Evolutionary conservation across 805 yeast species (phyloP).

Genomic region (Suhomyces xylopsoci): DNA sequence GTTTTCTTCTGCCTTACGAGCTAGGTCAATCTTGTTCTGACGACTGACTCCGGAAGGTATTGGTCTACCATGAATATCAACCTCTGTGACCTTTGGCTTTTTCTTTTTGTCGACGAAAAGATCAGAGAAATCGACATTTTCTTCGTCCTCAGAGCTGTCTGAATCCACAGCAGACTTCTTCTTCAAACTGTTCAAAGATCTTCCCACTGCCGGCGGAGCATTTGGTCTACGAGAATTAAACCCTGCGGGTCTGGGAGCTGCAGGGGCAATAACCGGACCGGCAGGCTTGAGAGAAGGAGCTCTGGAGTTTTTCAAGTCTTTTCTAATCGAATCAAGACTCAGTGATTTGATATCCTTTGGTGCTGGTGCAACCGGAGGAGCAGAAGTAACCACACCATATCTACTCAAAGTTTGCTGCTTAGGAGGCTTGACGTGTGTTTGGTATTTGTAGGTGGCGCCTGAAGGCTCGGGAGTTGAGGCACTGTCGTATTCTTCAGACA

Average conservation of each 20-base stretch:
- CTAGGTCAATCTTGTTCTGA: conserved; percentile 26
- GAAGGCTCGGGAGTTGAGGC: conserved; percentile 7
- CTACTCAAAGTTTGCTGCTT: conserved; percentile 35
- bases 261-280: conserved; percentile 31
- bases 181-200: conserved; percentile 35
- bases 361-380: conserved; percentile 36
- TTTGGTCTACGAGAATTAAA: conserved; percentile 36
- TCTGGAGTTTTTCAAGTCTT: conserved; percentile 24
- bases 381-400: conserved; percentile 31
- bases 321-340: conserved; percentile 33
- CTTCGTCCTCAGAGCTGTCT: conserved; percentile 37
- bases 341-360: conserved; percentile 28
- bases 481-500: conserved; percentile 1
- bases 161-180: conserved; percentile 28
- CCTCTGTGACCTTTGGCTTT: conserved; percentile 35
- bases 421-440: conserved; percentile 20
- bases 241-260: conserved; percentile 54
- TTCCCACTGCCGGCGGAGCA: conserved; percentile 25
- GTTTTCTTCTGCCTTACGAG: conserved; percentile 60
- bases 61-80: conserved; percentile 45
- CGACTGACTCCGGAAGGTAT: conserved; percentile 12
- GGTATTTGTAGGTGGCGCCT: conserved; percentile 20
- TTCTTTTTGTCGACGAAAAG: conserved; percentile 34
- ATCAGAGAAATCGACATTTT: conserved; percentile 38
- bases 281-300: conserved; percentile 14